Base-by-base conservation (phyloP, 148 eudicot genomes). In the Cornus suecica region DNA sequence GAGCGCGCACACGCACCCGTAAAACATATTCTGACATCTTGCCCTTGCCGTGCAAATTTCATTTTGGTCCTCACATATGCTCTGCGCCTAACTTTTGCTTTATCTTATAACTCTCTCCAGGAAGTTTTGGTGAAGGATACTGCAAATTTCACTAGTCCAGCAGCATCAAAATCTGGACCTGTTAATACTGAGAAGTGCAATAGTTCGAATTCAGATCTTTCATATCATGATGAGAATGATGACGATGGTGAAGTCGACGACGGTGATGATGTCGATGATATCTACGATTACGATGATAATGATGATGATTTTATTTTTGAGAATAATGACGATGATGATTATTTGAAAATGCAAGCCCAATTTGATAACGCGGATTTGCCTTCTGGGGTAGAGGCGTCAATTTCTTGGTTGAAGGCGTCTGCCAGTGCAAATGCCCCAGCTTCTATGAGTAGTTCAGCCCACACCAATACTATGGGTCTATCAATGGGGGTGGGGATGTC, bases 281-380 rank as follows among this genome's bases (percentile, higher is more conserved):
- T 56, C 24, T 71, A 63, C 72, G 82, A 83, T 72, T 78, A 69
- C 77, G 81, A 66, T 72, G 79, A 72, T 63, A 80, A 84, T 31
- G 81, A 83, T 74, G 86, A 70, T 48, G 77, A 74, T n/a, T n/a
- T n/a, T 80, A 74, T 82, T 68, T 69, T 58, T 20, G 86, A 84
- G 31, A 84, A 70, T 75, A 86, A 83, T 8, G 82, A 78, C 23
- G 85, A 87, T 71, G 89, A 75, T 73, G 77, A 88, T 65, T 90
- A 87, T 73, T 42, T 79, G 81, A 82, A 79, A 45, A 71, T 92
- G 88, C 94, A 90, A 90, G 90, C 92, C 52, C 91, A 90, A 78
- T 90, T 92, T 75, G 97, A 92, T 78, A 80, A 88, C 81, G 91
- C 85, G 58, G 92, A 92, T 86, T 85, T 92, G 86, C 97, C 97